These are phyloP conservation scores for Colletotrichum gloeosporioides DNA, from an alignment of 2,329 filamentous ascomycete species.

Conservation along the genomic window DNA sequence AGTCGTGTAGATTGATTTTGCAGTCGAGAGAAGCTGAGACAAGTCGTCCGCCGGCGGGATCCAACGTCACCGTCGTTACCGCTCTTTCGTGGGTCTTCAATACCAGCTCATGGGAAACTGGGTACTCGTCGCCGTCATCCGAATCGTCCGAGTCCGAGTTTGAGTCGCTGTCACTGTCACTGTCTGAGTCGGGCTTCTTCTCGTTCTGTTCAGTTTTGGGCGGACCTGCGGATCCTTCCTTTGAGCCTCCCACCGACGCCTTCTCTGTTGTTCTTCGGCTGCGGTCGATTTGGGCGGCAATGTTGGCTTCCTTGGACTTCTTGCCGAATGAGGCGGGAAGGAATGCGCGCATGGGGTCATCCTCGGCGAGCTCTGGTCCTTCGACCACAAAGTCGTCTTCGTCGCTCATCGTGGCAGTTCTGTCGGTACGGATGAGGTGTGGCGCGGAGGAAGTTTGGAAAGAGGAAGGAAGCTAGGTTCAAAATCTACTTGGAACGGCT, in stretches of 20 bases:
- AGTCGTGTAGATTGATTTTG: slow-evolving; percentile 91
- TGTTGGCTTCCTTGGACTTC: slow-evolving; percentile 73
- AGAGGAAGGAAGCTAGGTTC: not conserved
- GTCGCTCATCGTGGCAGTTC: slow-evolving; percentile 52
- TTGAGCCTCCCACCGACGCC: slow-evolving; percentile 28
- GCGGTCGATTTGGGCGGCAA: slow-evolving; percentile 81
- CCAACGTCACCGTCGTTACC: slow-evolving; percentile 83
- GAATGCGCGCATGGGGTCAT: slow-evolving; percentile 78
- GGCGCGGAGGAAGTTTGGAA: not conserved
- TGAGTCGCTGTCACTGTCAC: slow-evolving; percentile 52
- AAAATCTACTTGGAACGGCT: not conserved
- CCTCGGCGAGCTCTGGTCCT: slow-evolving; percentile 56
- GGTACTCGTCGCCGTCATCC: slow-evolving; percentile 86
- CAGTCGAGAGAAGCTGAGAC: slow-evolving; percentile 93
- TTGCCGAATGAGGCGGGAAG: slow-evolving; percentile 88
- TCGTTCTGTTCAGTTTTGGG: slow-evolving; percentile 28
- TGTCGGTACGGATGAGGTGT: not conserved
- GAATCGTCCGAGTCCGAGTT: slow-evolving; percentile 63
- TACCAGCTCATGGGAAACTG: slow-evolving; percentile 90
- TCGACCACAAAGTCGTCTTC: slow-evolving; percentile 66
- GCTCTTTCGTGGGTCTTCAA: slow-evolving; percentile 91
- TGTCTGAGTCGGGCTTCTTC: slow-evolving; percentile 27
- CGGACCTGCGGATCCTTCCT: slow-evolving; percentile 32
- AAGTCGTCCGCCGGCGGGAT: slow-evolving; percentile 83
- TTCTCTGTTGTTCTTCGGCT: slow-evolving; percentile 66